Conservation (phyloP, 768 basidiomycete species). For the Podaxis mareebaensis region DNA sequence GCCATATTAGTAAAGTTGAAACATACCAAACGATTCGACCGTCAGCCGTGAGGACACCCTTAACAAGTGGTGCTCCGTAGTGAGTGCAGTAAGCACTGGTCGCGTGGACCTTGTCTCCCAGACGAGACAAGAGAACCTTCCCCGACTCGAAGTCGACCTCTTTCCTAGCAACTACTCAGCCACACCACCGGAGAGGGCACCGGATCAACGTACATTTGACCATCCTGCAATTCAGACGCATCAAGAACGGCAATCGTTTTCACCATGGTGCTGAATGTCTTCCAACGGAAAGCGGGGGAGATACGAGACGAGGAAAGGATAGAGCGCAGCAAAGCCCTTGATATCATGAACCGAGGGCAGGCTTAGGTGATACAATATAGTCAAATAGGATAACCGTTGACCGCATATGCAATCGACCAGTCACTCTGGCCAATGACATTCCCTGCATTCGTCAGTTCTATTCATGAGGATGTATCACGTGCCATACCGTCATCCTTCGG, state of each 20-base stretch:
- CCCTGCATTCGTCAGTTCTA: neutral
- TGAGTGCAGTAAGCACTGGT: conserved; percentile 89
- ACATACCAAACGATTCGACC: conserved; percentile 78
- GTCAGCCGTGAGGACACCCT: conserved; percentile 78
- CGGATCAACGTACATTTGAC: conserved; percentile 51
- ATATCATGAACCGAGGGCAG: conserved; percentile 7
- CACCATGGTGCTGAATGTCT: conserved; percentile 31
- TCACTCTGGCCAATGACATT: conserved; percentile 16
- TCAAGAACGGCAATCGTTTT: conserved; percentile 61
- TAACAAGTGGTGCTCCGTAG: conserved; percentile 85
- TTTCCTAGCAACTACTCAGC: conserved; percentile 52
- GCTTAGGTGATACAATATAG: conserved; percentile 3
- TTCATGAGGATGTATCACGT: conserved; percentile 7
- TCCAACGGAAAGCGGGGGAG: neutral
- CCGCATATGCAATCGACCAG: neutral
- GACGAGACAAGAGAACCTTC: conserved; percentile 75
- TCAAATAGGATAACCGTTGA: neutral
- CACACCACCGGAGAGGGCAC: neutral
- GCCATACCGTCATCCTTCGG: neutral
- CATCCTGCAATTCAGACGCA: conserved; percentile 59
- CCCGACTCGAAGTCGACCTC: conserved; percentile 77
- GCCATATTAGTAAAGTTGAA: neutral
- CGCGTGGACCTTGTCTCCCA: conserved; percentile 75
- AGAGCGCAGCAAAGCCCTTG: conserved; percentile 3
- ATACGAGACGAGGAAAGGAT: neutral